Percentiles rank a stretch among this genome's conserved stretches.
Conservation (phyloP, 2,329 filamentous ascomycete species). For the Fusarium pseudograminearum region DNA sequence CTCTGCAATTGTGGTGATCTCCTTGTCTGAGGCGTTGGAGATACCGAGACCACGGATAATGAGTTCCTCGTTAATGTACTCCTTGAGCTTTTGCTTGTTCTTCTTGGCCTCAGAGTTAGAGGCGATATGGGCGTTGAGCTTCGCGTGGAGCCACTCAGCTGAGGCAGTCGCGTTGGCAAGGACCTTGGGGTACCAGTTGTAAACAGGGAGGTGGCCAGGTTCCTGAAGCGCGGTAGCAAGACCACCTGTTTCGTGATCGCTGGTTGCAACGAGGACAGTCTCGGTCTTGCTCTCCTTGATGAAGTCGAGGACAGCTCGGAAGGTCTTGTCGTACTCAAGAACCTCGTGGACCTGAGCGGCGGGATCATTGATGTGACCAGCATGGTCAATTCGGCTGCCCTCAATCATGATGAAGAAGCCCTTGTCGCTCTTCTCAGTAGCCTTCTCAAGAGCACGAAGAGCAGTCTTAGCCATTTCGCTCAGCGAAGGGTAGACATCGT, state of each 20-base stretch:
- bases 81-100: slow-evolving; percentile 59
- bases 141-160: slow-evolving; percentile 74
- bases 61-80: slow-evolving; percentile 77
- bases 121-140: slow-evolving; percentile 71
- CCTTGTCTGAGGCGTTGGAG: slow-evolving; percentile 74
- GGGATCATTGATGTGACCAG: slow-evolving; percentile 86
- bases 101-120: slow-evolving; percentile 49
- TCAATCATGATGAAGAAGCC: slow-evolving; percentile 99
- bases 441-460: slow-evolving; percentile 80
- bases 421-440: slow-evolving; percentile 84
- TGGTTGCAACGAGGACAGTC: slow-evolving; percentile 87
- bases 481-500: slow-evolving; percentile 85
- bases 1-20: slow-evolving; percentile 75
- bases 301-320: slow-evolving; percentile 86
- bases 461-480: slow-evolving; percentile 92
- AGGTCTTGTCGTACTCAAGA: slow-evolving; percentile 91
- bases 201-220: slow-evolving; percentile 65
- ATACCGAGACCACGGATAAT: slow-evolving; percentile 81
- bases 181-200: slow-evolving; percentile 84
- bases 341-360: slow-evolving; percentile 91
- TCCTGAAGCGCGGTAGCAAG: slow-evolving; percentile 81
- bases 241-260: slow-evolving; percentile 96
- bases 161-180: slow-evolving; percentile 83
- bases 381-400: slow-evolving; percentile 95
- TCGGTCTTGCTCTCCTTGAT: slow-evolving; percentile 78